A percentile compares a stretch with the other conserved stretches of the same genome.
These are phyloP conservation scores for Protomyces arabidopsidicola DNA, from an alignment of 1,139 yeast species.

Conservation along the genomic window DNA sequence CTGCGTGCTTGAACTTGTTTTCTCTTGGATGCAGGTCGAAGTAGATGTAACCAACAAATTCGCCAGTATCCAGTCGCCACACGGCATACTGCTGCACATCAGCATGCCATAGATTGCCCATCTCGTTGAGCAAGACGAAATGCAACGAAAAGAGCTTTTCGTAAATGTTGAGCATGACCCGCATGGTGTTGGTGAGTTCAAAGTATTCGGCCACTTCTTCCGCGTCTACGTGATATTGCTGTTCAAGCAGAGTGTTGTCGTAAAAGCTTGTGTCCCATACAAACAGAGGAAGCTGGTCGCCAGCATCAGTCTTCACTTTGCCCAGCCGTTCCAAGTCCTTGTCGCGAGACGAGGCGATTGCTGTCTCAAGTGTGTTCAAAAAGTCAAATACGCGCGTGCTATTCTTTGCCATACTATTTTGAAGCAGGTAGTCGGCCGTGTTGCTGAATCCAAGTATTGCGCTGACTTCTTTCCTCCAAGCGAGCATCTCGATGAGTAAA, in stretches of 20 bases:
- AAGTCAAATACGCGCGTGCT: slow-evolving; percentile 57
- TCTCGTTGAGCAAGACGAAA: slow-evolving; percentile 50
- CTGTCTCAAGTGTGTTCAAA: slow-evolving; percentile 55
- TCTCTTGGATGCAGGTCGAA: slow-evolving; percentile 81
- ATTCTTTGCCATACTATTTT: slow-evolving; percentile 73
- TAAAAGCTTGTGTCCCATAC: slow-evolving; percentile 73
- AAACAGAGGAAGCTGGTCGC: slow-evolving; percentile 47
- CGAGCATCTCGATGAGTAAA: slow-evolving; percentile 55
- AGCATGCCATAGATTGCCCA: slow-evolving; percentile 56
- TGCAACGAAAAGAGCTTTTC: slow-evolving; percentile 64
- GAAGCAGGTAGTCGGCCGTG: slow-evolving; percentile 63
- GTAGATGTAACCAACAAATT: slow-evolving; percentile 71
- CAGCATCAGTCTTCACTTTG: slow-evolving; percentile 52
- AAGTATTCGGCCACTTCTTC: slow-evolving; percentile 70
- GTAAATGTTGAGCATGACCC: slow-evolving; percentile 63
- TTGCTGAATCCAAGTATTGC: slow-evolving; percentile 58
- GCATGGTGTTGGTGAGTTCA: slow-evolving; percentile 64
- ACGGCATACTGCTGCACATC: slow-evolving; percentile 74
- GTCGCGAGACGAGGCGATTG: slow-evolving; percentile 56
- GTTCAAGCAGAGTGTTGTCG: slow-evolving; percentile 59
- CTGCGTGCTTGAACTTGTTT: slow-evolving; percentile 84
- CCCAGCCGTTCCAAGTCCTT: slow-evolving; percentile 52
- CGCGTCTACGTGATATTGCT: slow-evolving; percentile 65
- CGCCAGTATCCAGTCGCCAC: slow-evolving; percentile 60
- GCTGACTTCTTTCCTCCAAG: slow-evolving; percentile 59